Evolutionary conservation across 176 grass and related monocot species (phyloP).

Genomic region (Zea mays): Zm-B73-REFERENCE-NAM-5.0 NC_050102.1:166732501-166733000

Average conservation of each 20-base stretch:
- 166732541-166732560: conserved; percentile 61
- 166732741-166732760: conserved; percentile 89
- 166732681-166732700: conserved; percentile 99
- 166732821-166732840: conserved; percentile 47
- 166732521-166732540: conserved; percentile 57
- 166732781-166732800: conserved; percentile 64
- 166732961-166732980: conserved; percentile 64
- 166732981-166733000: conserved; percentile 98
- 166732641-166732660: conserved; percentile 91
- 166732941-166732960: conserved; percentile 58
- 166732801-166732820: conserved; percentile 35
- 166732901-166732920: conserved; percentile 38
- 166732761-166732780: conserved; percentile 96
- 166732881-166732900: conserved; percentile 10
- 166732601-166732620: conserved; percentile 84
- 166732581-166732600: conserved; percentile 97
- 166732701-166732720: conserved; percentile 99
- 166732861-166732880: neutral
- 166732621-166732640: conserved; percentile 69
- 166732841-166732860: conserved; percentile 28
- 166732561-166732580: conserved; percentile 69
- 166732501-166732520: neutral
- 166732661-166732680: conserved; percentile 93
- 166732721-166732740: conserved; percentile 86
- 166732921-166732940: conserved; percentile 36